Base-by-base conservation (phyloP, 805 yeast genomes). In the Zygotorulaspora danielsina region DNA sequence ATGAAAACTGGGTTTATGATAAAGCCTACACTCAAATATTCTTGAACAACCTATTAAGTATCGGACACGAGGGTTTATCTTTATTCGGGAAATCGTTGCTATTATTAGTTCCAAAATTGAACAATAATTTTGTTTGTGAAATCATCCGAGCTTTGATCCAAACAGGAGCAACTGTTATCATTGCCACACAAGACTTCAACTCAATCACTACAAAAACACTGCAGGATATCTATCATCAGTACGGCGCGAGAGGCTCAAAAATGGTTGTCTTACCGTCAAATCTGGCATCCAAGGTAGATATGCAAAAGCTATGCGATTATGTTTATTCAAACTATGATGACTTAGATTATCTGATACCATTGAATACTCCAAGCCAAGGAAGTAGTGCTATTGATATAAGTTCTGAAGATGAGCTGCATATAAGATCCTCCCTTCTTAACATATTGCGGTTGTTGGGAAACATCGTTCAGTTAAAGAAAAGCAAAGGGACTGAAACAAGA, bases 71-170 rank as follows among this genome's bases (percentile, higher is more conserved):
- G 28, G 76, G 90, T 48, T 87, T 88, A 64, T 96, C 96, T 59
- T 88, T 96, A 95, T 86, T 96, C 48, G 84, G 96, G 72, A 96
- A 96, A 64, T 89, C 96, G 42, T 96, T 96, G 57, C 78, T 88
- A 59, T 87, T 88, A 95, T 73, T 84, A 57, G 95, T 80, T 54
- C 87, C 87, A 75, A 36, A 34, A 16, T 12, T 21, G 17, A 19
- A 36, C 13, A 35, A 39, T 17, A 24, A 39, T 8, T 28, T 38
- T 19, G 39, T 42, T 22, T 24, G 38, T 16, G 41, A 42, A 21
- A 40, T 47, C 49, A 72, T 85, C 54, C 85, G 81, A 65, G 94
- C 94, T 44, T 71, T 85, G 56, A 71, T 85, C 36, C 72, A 84
- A 47, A 94, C 95, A 56, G 95, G 95, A 64, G 93, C 94, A 36